phyloP scores from a whole-genome alignment of 2,329 filamentous ascomycete species.

The Trichoderma arundinaceum region DNA sequence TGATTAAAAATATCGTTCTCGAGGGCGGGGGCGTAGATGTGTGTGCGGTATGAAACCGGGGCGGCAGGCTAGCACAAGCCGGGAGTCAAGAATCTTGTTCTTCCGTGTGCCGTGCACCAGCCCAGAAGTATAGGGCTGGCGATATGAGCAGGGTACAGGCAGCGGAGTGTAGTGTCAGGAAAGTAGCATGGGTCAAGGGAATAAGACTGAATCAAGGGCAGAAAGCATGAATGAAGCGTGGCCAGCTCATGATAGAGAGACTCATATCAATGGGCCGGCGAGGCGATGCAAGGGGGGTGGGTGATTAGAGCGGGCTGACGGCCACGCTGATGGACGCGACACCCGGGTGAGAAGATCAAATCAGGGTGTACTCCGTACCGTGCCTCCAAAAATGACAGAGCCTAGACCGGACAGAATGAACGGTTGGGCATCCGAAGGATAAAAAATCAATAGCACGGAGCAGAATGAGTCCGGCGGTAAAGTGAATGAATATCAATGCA shows the following conservation, averaged over 20 bases:
- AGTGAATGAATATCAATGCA: slow-evolving; percentile 1
- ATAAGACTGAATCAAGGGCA: slow-evolving; percentile 8
- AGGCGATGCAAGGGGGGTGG: slow-evolving; percentile 24
- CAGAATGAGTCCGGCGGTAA: background rate
- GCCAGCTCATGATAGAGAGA: slow-evolving; percentile 6
- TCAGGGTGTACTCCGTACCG: slow-evolving; percentile 19
- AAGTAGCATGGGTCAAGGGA: slow-evolving; percentile 1
- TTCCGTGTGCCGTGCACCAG: slow-evolving; percentile 1
- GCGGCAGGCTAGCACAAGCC: slow-evolving; percentile 24
- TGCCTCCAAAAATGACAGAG: background rate
- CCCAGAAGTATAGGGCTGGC: slow-evolving; percentile 25
- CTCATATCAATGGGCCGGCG: slow-evolving; percentile 24
- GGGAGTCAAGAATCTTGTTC: slow-evolving; percentile 11
- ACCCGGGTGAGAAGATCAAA: slow-evolving; percentile 1
- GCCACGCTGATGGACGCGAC: slow-evolving; percentile 25
- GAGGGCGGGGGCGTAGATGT: slow-evolving; percentile 7
- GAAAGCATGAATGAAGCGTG: background rate
- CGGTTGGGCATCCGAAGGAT: background rate
- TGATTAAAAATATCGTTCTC: slow-evolving; percentile 12
- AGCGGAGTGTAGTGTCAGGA: slow-evolving; percentile 7
- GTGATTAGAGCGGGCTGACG: slow-evolving; percentile 29
- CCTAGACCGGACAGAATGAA: slow-evolving; percentile 14
- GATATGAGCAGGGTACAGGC: slow-evolving; percentile 1
- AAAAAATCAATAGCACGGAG: slow-evolving; percentile 1
- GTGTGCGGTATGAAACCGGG: slow-evolving; percentile 24